phyloP scores from a whole-genome alignment of 192 early-diverging fungal species.

The Obelidium mucronatum region DNA sequence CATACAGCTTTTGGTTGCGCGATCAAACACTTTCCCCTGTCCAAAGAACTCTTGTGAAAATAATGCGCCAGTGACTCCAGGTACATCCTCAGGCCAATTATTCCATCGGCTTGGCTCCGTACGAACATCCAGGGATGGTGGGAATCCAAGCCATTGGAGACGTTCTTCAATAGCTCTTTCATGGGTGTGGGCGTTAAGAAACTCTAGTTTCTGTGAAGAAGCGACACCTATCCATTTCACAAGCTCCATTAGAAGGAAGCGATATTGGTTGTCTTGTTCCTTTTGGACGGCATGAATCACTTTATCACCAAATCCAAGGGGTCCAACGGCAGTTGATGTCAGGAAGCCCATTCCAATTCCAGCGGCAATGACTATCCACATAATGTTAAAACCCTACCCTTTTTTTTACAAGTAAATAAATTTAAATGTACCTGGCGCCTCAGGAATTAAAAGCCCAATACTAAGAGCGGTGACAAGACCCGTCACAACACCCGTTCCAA shows the following conservation, averaged over 20 bases:
- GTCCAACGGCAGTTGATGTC: conserved; percentile 39
- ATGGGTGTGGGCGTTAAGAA: conserved; percentile 42
- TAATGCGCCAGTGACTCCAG: conserved; percentile 16
- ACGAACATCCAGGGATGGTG: conserved; percentile 14
- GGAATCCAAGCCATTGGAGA: conserved; percentile 22
- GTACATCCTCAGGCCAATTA: conserved; percentile 10
- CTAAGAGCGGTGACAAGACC: conserved; percentile 39
- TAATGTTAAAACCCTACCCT: too few relatives aligned
- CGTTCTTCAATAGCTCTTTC: conserved; percentile 38
- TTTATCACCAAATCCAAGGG: conserved; percentile 37
- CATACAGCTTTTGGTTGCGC: conserved; percentile 30
- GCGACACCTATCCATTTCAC: conserved; percentile 42
- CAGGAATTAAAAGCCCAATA: conserved; percentile 40
- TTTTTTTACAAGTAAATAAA: too few relatives aligned
- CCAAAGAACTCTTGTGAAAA: conserved; percentile 38
- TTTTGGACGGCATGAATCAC: conserved; percentile 37
- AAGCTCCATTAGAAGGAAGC: conserved; percentile 43
- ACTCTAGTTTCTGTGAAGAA: conserved; percentile 29
- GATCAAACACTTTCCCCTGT: conserved; percentile 34
- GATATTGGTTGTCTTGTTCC: conserved; percentile 44
- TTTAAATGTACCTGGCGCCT: too few relatives aligned
- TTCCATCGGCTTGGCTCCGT: conserved; percentile 25
- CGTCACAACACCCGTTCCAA: conserved; percentile 41
- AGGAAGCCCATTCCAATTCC: conserved; percentile 44
- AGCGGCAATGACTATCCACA: conserved; percentile 44